phyloP scores from a whole-genome alignment of 2,329 filamentous ascomycete species.

The Pseudogymnoascus verrucosus region DNA sequence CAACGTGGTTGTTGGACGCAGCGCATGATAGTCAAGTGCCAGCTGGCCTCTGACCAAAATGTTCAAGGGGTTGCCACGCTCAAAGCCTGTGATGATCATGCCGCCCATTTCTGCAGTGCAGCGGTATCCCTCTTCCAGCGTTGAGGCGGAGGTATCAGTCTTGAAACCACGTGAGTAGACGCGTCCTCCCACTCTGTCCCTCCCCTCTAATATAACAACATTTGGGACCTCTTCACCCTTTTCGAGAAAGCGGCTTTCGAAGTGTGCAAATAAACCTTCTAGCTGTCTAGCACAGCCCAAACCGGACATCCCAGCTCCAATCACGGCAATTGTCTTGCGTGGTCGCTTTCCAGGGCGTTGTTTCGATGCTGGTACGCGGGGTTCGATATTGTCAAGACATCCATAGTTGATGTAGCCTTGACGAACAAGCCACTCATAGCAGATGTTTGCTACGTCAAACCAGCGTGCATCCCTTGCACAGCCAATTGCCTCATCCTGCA shows the following conservation, averaged over 20 bases:
- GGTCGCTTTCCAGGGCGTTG: constrained; percentile 36
- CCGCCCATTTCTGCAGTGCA: constrained; percentile 94
- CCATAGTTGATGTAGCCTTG: constrained; percentile 96
- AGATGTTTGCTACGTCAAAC: constrained; percentile 81
- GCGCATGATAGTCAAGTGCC: constrained; percentile 73
- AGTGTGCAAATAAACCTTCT: constrained; percentile 76
- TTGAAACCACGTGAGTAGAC: constrained; percentile 73
- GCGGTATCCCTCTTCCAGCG: constrained; percentile 46
- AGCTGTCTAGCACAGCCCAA: constrained; percentile 87
- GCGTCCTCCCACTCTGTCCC: constrained; percentile 78
- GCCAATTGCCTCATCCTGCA: constrained; percentile 76
- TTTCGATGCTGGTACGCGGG: constrained; percentile 27
- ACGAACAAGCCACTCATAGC: constrained; percentile 85
- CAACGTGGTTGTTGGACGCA: constrained; percentile 74
- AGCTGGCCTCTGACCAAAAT: constrained; percentile 86
- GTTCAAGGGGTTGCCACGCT: constrained; percentile 89
- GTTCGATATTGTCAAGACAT: constrained; percentile 61
- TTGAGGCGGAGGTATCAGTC: constrained; percentile 42
- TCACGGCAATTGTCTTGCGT: constrained; percentile 70
- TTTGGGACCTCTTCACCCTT: constrained; percentile 61
- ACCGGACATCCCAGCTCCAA: constrained; percentile 92
- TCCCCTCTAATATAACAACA: constrained; percentile 78
- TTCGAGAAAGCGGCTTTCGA: constrained; percentile 58
- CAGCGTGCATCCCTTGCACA: constrained; percentile 82
- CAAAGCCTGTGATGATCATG: constrained; percentile 96